Evolutionary conservation across 306 rosid genomes (phyloP).

Genomic region (Myrica gale): DNA sequence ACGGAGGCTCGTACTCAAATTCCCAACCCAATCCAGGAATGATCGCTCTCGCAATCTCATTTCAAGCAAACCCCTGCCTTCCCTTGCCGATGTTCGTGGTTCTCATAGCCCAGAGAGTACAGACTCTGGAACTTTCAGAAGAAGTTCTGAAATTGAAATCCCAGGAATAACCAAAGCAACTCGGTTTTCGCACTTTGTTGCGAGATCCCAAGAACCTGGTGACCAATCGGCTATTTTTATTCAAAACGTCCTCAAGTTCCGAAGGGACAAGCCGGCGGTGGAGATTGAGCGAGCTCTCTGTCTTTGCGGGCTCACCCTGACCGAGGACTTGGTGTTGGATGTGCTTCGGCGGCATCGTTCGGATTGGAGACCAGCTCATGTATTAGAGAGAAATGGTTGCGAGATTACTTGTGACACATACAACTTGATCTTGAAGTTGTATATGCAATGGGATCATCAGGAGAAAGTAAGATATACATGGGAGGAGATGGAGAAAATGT

Average conservation of each 20-base stretch:
- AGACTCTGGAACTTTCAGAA: constrained; percentile 14
- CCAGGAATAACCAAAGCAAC: constrained; percentile 10
- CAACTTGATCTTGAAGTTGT: constrained; percentile 53
- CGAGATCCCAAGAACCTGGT: constrained; percentile 19
- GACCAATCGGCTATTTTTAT: constrained; percentile 35
- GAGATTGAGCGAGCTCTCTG: constrained; percentile 59
- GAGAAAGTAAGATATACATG: constrained; percentile 54
- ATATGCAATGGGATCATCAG: constrained; percentile 59
- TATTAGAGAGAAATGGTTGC: background rate
- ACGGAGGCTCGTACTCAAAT: constrained; percentile 16
- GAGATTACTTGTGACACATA: too few relatives aligned
- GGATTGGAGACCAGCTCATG: constrained; percentile 66
- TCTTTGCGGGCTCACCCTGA: constrained; percentile 37
- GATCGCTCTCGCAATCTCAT: background rate
- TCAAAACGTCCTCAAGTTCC: constrained; percentile 60
- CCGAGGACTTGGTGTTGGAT: constrained; percentile 49
- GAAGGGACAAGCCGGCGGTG: constrained; percentile 52
- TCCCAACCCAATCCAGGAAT: constrained; percentile 14
- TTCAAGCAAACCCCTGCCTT: constrained; percentile 2
- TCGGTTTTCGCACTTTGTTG: constrained; percentile 33
- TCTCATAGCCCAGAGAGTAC: constrained; percentile 7
- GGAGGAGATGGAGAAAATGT: constrained; percentile 69
- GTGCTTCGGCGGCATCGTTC: constrained; percentile 64
- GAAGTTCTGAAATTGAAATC: background rate
- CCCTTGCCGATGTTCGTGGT: constrained; percentile 13